Conservation (phyloP, 1,284 basidiomycete genomes). For the Boletus semigastroideus region DNA sequence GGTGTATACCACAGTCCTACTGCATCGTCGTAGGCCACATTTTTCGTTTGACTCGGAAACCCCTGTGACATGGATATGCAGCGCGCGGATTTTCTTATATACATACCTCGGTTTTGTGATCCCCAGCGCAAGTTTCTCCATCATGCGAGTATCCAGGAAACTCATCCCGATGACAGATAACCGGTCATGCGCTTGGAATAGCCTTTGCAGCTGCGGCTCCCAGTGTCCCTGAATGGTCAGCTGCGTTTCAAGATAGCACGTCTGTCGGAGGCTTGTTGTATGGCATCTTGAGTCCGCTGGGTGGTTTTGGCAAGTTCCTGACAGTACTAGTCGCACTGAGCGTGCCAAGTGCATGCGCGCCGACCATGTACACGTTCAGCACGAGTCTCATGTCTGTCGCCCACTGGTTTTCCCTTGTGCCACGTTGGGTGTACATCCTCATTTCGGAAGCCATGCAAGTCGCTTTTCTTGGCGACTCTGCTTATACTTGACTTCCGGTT, state of each 20-base stretch:
- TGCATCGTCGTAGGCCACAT: slow-evolving; percentile 43
- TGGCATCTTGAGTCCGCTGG: slow-evolving; percentile 48
- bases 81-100: slow-evolving; percentile 55
- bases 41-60: not conserved
- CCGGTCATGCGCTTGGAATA: slow-evolving; percentile 63
- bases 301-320: slow-evolving; percentile 59
- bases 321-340: slow-evolving; percentile 46
- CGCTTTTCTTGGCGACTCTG: not conserved
- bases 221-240: slow-evolving; percentile 60
- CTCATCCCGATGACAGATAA: slow-evolving; percentile 39
- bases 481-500: not conserved
- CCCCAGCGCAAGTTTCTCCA: slow-evolving; percentile 45
- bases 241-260: slow-evolving; percentile 53
- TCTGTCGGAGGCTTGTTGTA: slow-evolving; percentile 57
- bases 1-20: slow-evolving; percentile 56
- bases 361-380: slow-evolving; percentile 77
- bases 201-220: slow-evolving; percentile 57
- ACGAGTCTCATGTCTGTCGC: slow-evolving; percentile 70
- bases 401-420: slow-evolving; percentile 48
- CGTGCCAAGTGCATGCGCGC: slow-evolving; percentile 59
- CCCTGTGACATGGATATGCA: slow-evolving; percentile 25
- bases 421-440: slow-evolving; percentile 71
- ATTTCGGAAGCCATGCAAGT: slow-evolving; percentile 69
- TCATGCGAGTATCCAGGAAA: not conserved
- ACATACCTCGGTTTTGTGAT: slow-evolving; percentile 66